Base-by-base conservation (phyloP, 768 basidiomycete genomes). In the Thelephora aurantiotincta region DNA sequence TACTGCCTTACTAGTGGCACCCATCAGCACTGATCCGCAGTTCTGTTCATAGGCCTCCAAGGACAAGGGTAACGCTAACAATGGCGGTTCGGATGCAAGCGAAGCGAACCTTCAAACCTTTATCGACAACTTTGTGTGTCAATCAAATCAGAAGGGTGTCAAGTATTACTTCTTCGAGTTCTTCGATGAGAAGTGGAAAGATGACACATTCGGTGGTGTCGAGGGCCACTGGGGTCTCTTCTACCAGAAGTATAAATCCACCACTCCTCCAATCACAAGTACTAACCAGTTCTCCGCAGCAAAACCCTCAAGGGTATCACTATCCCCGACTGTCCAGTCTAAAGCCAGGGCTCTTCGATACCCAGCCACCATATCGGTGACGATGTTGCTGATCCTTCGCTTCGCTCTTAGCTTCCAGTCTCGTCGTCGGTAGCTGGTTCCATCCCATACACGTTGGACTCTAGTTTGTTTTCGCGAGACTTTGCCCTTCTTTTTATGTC, bases 151-250 rank as follows among this genome's bases (percentile, higher is more conserved):
- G 14, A 91, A 91, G 51, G 74, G 75, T 11, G 91, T 86, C 0
- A 68, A 75, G 13, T 94, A 94, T 66, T 96, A 91, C 74, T 93
- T 76, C 69, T 89, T 90, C 50, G 85, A 87, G 73, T 79, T 69
- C 58, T 78, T 75, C 51, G 89, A 93, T 57, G 85, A 91, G 61
- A 63, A 68, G 30, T 92, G 87, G 89, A 89, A 91, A 76, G 74
- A 75, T 55, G 57, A 52, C 1, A 58, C 71, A 58, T 93, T 75
- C 54, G 90, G 89, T 53, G 90, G 90, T 51, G 89, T 92, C 37
- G 90, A 82, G 61, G 73, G 43, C 60, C 47, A 63, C 50, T 34
- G 16, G 83, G 83, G 83, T 43, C 49, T 85, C 33, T 82, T 82
- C 58, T 68, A 80, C 53, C 53, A 65, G 0, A 68, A 83, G 75